Base-by-base conservation (phyloP, 2,329 filamentous ascomycete species). In the Trichothecium roseum region DNA sequence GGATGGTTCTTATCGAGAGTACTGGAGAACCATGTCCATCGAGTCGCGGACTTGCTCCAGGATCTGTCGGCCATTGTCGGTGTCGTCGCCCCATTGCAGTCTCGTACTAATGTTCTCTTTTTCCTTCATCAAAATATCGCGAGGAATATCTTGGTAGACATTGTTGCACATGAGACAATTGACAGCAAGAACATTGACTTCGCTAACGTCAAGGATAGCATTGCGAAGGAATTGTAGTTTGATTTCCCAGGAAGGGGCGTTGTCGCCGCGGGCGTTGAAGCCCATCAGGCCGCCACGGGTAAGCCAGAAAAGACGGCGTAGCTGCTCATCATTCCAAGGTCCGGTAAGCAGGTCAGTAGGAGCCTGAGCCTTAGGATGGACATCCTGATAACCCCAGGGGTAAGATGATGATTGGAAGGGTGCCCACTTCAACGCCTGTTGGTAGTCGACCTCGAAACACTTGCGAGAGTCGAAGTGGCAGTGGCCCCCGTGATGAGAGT, bases 231-330 rank as follows among this genome's bases (percentile, higher is more conserved):
- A 55, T 31, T 57, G 45, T 4, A 55, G 39, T 32, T 56, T 62
- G 18, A 54, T 32, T 38, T 69, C 66, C 66, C 66, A 69, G 2
- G 59, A 42, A 3, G 38, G 40, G n/a, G 20, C 17, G 10, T 32
- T 50, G 38, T 55, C 50, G 26, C 38, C 35, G 16, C 52, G 20
- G 20, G 20, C 43, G 2, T 49, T 40, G 15, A 51, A 48, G 8
- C 58, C 30, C 4, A 42, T 45, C 35, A 58, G 50, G 12, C 64
- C 63, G 5, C 53, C 59, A 26, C 60, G 56, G 8, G 56, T 47
- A 15, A 69, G 51, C 66, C 66, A 69, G 45, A 67, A 66, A 5
- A 69, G 49, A 18, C 63, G 62, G 28, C 58, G 54, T 17, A 54
- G 47, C 29, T 52, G 46, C 27, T 57, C 55, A 4, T 59, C 57